phyloP scores from a whole-genome alignment of 768 basidiomycete genomes.

The Mycena metata region DNA sequence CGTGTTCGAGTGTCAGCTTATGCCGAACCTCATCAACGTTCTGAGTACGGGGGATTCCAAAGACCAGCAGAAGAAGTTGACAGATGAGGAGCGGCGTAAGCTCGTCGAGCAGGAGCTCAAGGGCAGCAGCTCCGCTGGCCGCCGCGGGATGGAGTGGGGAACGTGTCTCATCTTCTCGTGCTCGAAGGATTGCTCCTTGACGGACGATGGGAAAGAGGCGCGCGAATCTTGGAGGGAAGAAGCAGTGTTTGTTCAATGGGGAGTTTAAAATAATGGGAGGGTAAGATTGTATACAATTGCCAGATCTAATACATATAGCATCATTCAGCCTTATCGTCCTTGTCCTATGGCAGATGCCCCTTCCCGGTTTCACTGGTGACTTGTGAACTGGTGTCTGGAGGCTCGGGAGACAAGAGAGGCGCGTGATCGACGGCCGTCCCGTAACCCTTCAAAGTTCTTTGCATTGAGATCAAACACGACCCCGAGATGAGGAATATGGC shows the following conservation, averaged over 20 bases:
- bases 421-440: slow-evolving; percentile 1
- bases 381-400: neutral
- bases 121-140: slow-evolving; percentile 56
- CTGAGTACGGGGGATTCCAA: slow-evolving; percentile 55
- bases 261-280: slow-evolving; percentile 53
- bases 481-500: neutral
- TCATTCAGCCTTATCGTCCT: neutral
- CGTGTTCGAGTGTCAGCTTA: slow-evolving; percentile 93
- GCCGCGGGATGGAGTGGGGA: slow-evolving; percentile 93
- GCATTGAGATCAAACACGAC: neutral
- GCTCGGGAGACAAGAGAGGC: neutral
- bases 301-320: neutral
- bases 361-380: neutral
- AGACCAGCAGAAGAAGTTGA: slow-evolving; percentile 50
- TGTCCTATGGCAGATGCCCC: neutral
- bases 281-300: slow-evolving; percentile 1
- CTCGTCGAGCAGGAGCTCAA: slow-evolving; percentile 70
- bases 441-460: slow-evolving; percentile 13
- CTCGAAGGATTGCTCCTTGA: slow-evolving; percentile 78
- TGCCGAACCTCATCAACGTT: slow-evolving; percentile 92
- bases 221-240: slow-evolving; percentile 81
- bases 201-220: slow-evolving; percentile 55
- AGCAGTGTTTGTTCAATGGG: slow-evolving; percentile 82
- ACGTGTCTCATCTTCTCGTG: slow-evolving; percentile 93
- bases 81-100: slow-evolving; percentile 79